Base-by-base conservation (phyloP, 345 rosid species). In the Murraya paniculata region DNA sequence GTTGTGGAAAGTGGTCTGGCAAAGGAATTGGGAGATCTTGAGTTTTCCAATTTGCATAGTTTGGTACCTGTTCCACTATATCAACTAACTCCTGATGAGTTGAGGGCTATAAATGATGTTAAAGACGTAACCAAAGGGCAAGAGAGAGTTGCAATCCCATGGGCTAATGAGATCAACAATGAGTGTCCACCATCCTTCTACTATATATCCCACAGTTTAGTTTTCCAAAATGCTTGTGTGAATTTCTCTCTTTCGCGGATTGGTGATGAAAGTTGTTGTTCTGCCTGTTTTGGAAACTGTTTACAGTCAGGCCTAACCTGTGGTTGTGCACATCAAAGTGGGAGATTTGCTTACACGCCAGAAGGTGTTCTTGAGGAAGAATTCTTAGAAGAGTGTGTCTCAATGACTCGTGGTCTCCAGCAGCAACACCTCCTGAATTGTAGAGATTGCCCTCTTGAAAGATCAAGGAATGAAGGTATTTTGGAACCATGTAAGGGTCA, bases 401-500 rank as follows among this genome's bases (percentile, higher is more conserved):
- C 91, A 65, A 81, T 85, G 82, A 87, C 88, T 36, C 90, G 85
- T 62, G 88, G 90, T 79, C 88, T 93, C 24, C 86, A 77, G 77
- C 82, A 77, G 60, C 94, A 89, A 25, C 74, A 78, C 62, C 81
- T 87, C 38, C 89, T 82, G 64, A 79, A 74, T 57, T 96, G 99
- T 85, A 81, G 71, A 75, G 90, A 82, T 28, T 96, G 98, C 72
- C 98, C 98, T 0, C 72, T 92, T 62, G 91, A 91, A 82, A 90
- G 84, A 80, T 89, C 86, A 19, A 89, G 84, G 77, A 86, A 85
- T 65, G 87, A 86, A 45, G 86, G 82, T 68, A 77, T 82, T 81
- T 21, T 86, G 72, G 89, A 89, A 76, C 88, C 91, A 24, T 96
- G 99, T 86, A 92, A 94, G 81, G 98, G 99, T 59, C 98, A 96